Conservation (phyloP, 129 eudicot genomes). For the Smallanthus sonchifolius region DNA sequence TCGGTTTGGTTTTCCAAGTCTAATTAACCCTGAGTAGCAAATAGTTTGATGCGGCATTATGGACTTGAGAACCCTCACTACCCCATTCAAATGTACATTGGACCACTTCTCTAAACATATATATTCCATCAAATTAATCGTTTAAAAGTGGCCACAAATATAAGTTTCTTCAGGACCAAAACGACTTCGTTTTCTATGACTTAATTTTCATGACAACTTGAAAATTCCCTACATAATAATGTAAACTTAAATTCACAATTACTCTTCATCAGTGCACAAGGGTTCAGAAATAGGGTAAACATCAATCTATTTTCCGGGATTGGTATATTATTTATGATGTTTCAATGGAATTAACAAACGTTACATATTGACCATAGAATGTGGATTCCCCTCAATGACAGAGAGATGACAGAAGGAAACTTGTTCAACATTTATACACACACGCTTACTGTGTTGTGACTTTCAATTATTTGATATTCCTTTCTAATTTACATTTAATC, state of each 20-base stretch:
- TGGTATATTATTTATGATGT: not conserved
- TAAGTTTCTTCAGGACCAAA: constrained; percentile 9
- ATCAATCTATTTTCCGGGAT: constrained; percentile 3
- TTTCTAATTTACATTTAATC: too few relatives aligned
- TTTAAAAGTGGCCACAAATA: constrained; percentile 15
- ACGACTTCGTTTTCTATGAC: not conserved
- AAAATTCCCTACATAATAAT: constrained; percentile 24
- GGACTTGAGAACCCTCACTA: not conserved
- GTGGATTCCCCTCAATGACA: not conserved
- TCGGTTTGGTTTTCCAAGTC: too few relatives aligned
- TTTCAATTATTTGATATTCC: too few relatives aligned
- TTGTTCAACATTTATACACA: not conserved
- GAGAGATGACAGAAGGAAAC: not conserved
- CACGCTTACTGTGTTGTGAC: not conserved
- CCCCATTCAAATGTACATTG: not conserved
- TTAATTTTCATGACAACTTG: constrained; percentile 24
- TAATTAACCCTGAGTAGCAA: too few relatives aligned
- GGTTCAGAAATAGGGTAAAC: constrained; percentile 12
- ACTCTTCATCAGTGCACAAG: not conserved
- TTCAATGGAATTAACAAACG: not conserved
- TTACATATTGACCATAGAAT: not conserved
- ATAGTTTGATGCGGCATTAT: too few relatives aligned
- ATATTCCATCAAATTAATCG: not conserved
- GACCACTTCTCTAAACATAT: not conserved
- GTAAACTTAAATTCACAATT: constrained; percentile 21